Percentiles rank a stretch among this genome's conserved stretches.
phyloP scores from a whole-genome alignment of 371 early-diverging fungal genomes.

The Circinella umbellata region DNA sequence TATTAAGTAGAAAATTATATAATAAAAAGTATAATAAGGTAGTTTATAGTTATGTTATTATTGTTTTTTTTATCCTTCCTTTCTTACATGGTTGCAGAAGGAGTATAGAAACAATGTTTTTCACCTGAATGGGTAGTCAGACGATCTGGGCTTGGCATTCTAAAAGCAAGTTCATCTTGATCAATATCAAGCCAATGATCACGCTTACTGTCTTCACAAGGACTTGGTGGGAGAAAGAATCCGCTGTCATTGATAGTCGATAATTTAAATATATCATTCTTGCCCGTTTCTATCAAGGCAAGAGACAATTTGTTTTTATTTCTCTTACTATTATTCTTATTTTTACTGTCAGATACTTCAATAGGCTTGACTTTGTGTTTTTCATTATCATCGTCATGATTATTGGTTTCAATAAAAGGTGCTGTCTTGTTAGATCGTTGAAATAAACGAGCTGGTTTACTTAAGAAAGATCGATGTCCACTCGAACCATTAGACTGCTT shows the following conservation, averaged over 20 bases:
- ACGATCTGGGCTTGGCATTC: conserved; percentile 39
- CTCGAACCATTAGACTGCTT: not conserved
- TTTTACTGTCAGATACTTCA: not conserved
- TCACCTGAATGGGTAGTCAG: conserved; percentile 26
- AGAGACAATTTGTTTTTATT: conserved; percentile 16
- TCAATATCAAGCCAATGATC: conserved; percentile 35
- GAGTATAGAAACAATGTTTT: conserved; percentile 41
- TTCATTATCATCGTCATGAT: too few relatives aligned
- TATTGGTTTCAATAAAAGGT: conserved; percentile 3
- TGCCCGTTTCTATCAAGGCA: conserved; percentile 33
- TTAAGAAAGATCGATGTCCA: conserved; percentile 6
- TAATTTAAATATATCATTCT: conserved; percentile 37
- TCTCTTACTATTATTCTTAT: not conserved
- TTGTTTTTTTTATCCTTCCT: too few relatives aligned
- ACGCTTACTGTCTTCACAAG: conserved; percentile 29
- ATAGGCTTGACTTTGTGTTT: not conserved
- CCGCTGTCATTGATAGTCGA: conserved; percentile 48
- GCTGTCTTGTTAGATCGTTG: conserved; percentile 24
- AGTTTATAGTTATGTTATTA: too few relatives aligned
- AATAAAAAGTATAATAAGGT: not conserved
- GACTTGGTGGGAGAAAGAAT: conserved; percentile 48
- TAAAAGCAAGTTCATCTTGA: conserved; percentile 32
- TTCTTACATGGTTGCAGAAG: conserved; percentile 26
- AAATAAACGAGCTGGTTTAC: conserved; percentile 8
- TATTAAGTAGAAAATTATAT: not conserved